phyloP scores from a whole-genome alignment of 352 stramenopile genomes.

The Pythium oligandrum region DNA sequence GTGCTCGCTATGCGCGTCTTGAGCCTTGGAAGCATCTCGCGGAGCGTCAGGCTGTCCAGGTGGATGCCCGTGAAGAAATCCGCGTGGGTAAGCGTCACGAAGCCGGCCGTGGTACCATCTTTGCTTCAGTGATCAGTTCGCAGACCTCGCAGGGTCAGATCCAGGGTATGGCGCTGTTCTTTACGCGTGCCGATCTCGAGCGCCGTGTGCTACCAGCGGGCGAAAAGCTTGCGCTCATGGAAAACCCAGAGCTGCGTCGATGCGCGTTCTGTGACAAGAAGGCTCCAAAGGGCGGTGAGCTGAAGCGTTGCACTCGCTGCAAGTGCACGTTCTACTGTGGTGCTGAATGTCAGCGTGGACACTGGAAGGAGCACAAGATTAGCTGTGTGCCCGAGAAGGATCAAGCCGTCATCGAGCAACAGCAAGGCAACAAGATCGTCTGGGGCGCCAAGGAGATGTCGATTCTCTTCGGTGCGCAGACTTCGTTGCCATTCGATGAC shows the following conservation, averaged over 20 bases:
- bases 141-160: slow-evolving; percentile 52
- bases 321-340: slow-evolving; percentile 85
- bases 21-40: slow-evolving; percentile 66
- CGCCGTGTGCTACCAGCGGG: slow-evolving; percentile 62
- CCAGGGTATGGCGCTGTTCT: slow-evolving; percentile 75
- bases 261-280: slow-evolving; percentile 81
- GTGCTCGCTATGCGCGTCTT: slow-evolving; percentile 52
- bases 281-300: slow-evolving; percentile 38
- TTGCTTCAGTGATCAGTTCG: slow-evolving; percentile 69
- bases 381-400: slow-evolving; percentile 52
- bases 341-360: slow-evolving; percentile 57
- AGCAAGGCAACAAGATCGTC: slow-evolving; percentile 44
- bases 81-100: slow-evolving; percentile 56
- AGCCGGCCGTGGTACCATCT: slow-evolving; percentile 52
- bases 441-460: slow-evolving; percentile 84
- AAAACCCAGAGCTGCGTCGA: slow-evolving; percentile 61
- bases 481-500: slow-evolving; percentile 76
- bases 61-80: slow-evolving; percentile 67
- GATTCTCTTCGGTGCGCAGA: slow-evolving; percentile 64
- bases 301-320: slow-evolving; percentile 81
- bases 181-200: slow-evolving; percentile 68
- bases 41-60: slow-evolving; percentile 76
- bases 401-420: slow-evolving; percentile 3
- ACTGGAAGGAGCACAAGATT: slow-evolving; percentile 84
- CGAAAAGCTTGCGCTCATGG: slow-evolving; percentile 66